Conservation (phyloP, 225 moss, liverwort and hornwort genomes). For the Marchantia polymorpha region DNA sequence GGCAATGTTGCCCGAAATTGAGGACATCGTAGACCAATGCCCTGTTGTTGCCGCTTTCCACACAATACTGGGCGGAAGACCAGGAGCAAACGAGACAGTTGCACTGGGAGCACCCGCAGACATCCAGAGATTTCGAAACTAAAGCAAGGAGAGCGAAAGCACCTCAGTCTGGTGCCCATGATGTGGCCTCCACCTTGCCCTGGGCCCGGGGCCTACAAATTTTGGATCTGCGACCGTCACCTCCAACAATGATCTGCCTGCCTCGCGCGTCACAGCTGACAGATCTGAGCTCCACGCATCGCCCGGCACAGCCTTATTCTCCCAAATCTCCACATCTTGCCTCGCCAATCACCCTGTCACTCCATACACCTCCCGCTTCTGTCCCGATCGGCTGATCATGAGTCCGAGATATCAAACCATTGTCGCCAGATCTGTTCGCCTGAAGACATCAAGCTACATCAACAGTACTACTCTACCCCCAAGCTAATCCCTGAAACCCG, state of each 20-base stretch:
- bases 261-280: conserved; percentile 39
- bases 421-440: conserved; percentile 19
- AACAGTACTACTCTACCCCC: neutral
- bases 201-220: conserved; percentile 18
- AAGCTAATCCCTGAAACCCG: conserved; percentile 5
- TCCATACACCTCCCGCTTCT: conserved; percentile 16
- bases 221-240: conserved; percentile 36
- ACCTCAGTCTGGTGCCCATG: conserved; percentile 28
- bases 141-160: conserved; percentile 6
- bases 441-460: conserved; percentile 2
- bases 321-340: conserved; percentile 31
- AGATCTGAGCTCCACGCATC: conserved; percentile 28
- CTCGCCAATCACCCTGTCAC: conserved; percentile 27
- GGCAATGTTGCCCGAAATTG: neutral
- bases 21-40: neutral
- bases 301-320: conserved; percentile 33
- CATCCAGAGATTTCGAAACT: conserved; percentile 4
- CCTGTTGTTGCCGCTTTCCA: neutral
- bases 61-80: neutral
- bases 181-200: conserved; percentile 28
- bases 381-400: conserved; percentile 28
- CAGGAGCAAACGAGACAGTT: conserved; percentile 10
- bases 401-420: neutral
- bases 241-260: conserved; percentile 30
- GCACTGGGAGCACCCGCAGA: neutral